Evolutionary conservation across 2,329 filamentous ascomycete genomes (phyloP).

Genomic region (Talaromyces sp.): DNA sequence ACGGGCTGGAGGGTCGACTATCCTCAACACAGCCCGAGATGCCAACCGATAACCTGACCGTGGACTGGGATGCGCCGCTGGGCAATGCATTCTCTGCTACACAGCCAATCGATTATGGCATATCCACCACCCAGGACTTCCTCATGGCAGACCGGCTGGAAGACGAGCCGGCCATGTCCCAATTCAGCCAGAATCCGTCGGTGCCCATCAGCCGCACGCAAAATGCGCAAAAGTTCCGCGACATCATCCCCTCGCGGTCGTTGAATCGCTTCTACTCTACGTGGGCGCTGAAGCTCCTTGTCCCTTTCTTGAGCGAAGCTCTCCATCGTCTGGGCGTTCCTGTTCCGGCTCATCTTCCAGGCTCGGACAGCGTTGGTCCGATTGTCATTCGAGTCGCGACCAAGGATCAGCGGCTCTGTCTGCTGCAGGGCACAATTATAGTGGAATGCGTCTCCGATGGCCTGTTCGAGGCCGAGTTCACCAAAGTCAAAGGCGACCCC

Average conservation of each 20-base stretch:
- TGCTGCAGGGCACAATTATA: constrained; percentile 40
- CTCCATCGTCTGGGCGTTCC: constrained; percentile 83
- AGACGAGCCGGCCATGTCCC: constrained; percentile 77
- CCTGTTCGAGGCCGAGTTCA: constrained; percentile 79
- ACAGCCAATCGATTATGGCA: constrained; percentile 40
- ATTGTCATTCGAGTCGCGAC: constrained; percentile 69
- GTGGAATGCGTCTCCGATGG: constrained; percentile 49
- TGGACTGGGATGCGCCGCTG: constrained; percentile 83
- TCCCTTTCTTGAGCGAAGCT: constrained; percentile 74
- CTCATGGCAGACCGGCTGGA: constrained; percentile 62
- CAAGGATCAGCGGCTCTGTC: constrained; percentile 49
- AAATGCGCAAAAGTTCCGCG: constrained; percentile 78
- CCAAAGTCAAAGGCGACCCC: constrained; percentile 93
- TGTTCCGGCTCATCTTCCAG: constrained; percentile 47
- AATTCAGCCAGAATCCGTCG: constrained; percentile 75
- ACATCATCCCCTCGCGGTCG: constrained; percentile 83
- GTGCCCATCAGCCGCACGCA: constrained; percentile 85
- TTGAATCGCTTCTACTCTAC: constrained; percentile 90
- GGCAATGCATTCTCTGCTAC: constrained; percentile 39
- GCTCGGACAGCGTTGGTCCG: constrained; percentile 49
- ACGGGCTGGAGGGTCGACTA: constrained; percentile 47
- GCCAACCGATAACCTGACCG: constrained; percentile 66
- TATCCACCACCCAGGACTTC: constrained; percentile 28
- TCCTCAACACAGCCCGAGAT: constrained; percentile 84
- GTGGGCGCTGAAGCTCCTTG: constrained; percentile 67